Conservation (phyloP, 2,329 filamentous ascomycete genomes). For the Calonectria pseudoturangicola region DNA sequence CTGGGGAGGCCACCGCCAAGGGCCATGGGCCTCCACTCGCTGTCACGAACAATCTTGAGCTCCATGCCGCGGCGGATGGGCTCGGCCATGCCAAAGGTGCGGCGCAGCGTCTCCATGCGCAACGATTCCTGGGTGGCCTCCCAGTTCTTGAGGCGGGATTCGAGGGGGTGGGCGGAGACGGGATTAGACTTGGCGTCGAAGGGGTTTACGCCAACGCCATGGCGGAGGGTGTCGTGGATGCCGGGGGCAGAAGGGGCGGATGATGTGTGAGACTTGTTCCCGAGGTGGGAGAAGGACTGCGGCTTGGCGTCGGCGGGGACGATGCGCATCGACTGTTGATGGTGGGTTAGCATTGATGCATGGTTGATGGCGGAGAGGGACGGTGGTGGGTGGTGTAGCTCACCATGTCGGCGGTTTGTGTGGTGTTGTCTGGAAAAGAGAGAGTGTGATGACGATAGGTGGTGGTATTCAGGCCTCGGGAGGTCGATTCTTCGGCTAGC, state of each 20-base stretch:
- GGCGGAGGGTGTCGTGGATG: slow-evolving; percentile 93
- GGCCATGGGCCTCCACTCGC: slow-evolving; percentile 85
- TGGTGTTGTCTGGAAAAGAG: slow-evolving; percentile 10
- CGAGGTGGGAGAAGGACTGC: slow-evolving; percentile 78
- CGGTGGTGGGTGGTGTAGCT: slow-evolving; percentile 50
- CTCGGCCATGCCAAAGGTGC: slow-evolving; percentile 93
- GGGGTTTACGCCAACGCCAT: slow-evolving; percentile 82
- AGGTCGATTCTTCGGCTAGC: background rate
- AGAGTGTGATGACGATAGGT: background rate
- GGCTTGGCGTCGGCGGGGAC: slow-evolving; percentile 82
- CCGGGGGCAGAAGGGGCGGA: slow-evolving; percentile 93
- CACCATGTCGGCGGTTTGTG: slow-evolving; percentile 69
- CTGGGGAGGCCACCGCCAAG: slow-evolving; percentile 76
- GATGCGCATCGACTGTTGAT: slow-evolving; percentile 87
- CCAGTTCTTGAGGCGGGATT: slow-evolving; percentile 92
- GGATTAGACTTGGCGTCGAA: slow-evolving; percentile 68
- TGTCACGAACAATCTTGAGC: slow-evolving; percentile 87
- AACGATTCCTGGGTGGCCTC: slow-evolving; percentile 89
- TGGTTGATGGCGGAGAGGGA: slow-evolving; percentile 25
- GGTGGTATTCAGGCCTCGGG: too few species aligned
- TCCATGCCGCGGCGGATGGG: slow-evolving; percentile 96
- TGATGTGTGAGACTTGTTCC: slow-evolving; percentile 67
- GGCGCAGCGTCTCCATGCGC: slow-evolving; percentile 91
- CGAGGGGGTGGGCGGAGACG: slow-evolving; percentile 87
- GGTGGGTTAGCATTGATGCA: slow-evolving; percentile 45